Evolutionary conservation across 345 rosid species (phyloP).

Genomic region (Abelmoschus esculentus): DNA sequence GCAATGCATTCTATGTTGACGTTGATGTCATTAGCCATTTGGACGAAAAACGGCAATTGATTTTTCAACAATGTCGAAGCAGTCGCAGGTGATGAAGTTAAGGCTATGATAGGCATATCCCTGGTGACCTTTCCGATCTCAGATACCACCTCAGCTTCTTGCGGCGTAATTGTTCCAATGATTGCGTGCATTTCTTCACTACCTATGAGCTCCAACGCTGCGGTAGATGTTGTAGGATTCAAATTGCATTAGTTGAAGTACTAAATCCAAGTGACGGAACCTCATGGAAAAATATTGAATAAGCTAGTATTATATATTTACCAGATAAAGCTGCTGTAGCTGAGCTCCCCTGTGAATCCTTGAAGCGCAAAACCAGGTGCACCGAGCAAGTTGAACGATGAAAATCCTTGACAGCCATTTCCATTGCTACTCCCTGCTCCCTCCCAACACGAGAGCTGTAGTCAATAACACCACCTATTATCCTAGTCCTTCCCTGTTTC

Average conservation of each 20-base stretch:
- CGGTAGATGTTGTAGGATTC: not conserved
- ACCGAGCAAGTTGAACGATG: not conserved
- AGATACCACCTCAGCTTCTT: not conserved
- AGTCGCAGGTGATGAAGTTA: slow-evolving; percentile 19
- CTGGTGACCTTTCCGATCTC: not conserved
- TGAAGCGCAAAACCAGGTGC: not conserved
- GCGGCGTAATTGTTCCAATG: slow-evolving; percentile 10
- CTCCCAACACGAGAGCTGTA: not conserved
- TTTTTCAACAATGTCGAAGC: not conserved
- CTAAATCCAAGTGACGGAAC: too few relatives aligned
- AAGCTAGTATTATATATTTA: not conserved
- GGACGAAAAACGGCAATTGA: slow-evolving; percentile 18
- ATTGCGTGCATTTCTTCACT: slow-evolving; percentile 15
- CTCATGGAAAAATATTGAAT: not conserved
- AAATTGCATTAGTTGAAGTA: not conserved
- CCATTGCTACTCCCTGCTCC: slow-evolving; percentile 10
- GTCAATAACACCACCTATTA: slow-evolving; percentile 3
- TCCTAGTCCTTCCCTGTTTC: not conserved
- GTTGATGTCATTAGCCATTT: slow-evolving; percentile 17
- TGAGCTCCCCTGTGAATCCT: not conserved
- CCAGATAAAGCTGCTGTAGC: slow-evolving; percentile 6
- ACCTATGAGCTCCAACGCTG: slow-evolving; percentile 19
- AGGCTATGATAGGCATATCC: slow-evolving; percentile 12
- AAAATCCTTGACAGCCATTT: slow-evolving; percentile 5
- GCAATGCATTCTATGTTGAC: slow-evolving; percentile 18